These are phyloP conservation scores for Cytospora piceae DNA, from an alignment of 2,329 filamentous ascomycete species.

Conservation along the genomic window DNA sequence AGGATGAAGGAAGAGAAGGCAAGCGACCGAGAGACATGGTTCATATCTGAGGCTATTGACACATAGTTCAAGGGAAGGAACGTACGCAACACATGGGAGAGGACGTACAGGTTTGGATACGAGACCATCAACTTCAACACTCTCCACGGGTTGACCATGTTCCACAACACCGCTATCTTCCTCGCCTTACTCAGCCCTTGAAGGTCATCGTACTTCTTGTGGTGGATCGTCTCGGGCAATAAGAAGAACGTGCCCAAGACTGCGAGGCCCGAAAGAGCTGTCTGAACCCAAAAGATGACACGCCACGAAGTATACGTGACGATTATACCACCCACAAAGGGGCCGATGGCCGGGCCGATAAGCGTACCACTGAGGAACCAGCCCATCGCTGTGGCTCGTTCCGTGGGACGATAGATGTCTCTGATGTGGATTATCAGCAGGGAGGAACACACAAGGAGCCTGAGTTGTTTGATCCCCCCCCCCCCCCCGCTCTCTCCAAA, in stretches of 20 bases:
- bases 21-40: background rate
- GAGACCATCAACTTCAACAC: conserved; percentile 57
- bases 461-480: background rate
- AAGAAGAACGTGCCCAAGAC: conserved; percentile 60
- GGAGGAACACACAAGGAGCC: background rate
- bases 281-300: conserved; percentile 72
- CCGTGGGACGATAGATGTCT: conserved; percentile 61
- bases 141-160: conserved; percentile 64
- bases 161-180: conserved; percentile 56
- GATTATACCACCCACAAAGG: conserved; percentile 69
- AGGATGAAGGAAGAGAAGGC: too few relatives aligned
- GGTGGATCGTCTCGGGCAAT: conserved; percentile 70
- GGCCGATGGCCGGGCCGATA: conserved; percentile 66
- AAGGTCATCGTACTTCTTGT: conserved; percentile 58
- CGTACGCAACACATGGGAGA: background rate
- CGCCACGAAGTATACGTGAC: conserved; percentile 70
- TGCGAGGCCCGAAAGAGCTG: conserved; percentile 61
- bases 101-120: conserved; percentile 57
- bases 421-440: conserved; percentile 30
- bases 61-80: background rate
- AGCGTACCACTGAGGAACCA: conserved; percentile 70
- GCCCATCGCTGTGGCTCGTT: conserved; percentile 67
- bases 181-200: conserved; percentile 48
- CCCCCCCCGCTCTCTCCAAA: background rate
- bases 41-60: background rate